Percentiles rank a stretch among this genome's conserved stretches.
phyloP scores from a whole-genome alignment of 768 basidiomycete species.

The Pleurotus platypus region DNA sequence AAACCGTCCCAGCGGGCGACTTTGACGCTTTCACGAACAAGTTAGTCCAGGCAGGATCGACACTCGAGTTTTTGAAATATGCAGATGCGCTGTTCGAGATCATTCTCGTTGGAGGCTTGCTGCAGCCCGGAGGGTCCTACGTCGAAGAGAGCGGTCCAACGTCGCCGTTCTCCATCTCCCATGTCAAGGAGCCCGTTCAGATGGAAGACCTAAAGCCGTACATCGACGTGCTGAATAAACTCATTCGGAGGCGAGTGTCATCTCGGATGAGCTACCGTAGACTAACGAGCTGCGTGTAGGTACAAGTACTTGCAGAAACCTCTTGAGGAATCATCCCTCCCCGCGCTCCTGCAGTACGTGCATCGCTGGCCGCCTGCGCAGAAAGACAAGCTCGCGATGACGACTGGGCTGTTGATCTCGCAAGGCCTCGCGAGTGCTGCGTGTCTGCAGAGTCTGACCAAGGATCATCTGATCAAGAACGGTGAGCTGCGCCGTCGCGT shows the following conservation, averaged over 20 bases:
- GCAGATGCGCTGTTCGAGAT: conserved; percentile 95
- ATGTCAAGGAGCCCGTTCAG: conserved; percentile 73
- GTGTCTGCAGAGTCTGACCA: conserved; percentile 79
- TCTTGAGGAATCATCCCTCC: conserved; percentile 82
- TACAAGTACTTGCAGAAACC: conserved; percentile 99
- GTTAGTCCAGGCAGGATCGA: conserved; percentile 87
- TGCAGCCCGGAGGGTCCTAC: conserved; percentile 93
- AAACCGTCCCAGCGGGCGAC: conserved; percentile 74
- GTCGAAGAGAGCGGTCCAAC: conserved; percentile 83
- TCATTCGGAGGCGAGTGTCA: conserved; percentile 77
- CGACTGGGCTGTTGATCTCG: conserved; percentile 78
- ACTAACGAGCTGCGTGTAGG: conserved; percentile 35
- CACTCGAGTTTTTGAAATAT: conserved; percentile 96
- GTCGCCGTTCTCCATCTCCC: conserved; percentile 87
- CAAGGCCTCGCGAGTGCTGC: conserved; percentile 78
- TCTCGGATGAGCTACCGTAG: not conserved
- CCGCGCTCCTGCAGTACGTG: conserved; percentile 83
- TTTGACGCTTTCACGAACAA: conserved; percentile 81
- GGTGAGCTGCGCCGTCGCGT: conserved; percentile 38
- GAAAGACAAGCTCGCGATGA: conserved; percentile 80
- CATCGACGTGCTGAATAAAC: conserved; percentile 91
- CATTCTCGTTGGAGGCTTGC: conserved; percentile 90
- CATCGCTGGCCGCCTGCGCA: conserved; percentile 77
- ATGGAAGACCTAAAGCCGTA: conserved; percentile 89
- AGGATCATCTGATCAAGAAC: conserved; percentile 95